Conservation (phyloP, 2,329 filamentous ascomycete species). For the Scytalidium lignicola region DNA sequence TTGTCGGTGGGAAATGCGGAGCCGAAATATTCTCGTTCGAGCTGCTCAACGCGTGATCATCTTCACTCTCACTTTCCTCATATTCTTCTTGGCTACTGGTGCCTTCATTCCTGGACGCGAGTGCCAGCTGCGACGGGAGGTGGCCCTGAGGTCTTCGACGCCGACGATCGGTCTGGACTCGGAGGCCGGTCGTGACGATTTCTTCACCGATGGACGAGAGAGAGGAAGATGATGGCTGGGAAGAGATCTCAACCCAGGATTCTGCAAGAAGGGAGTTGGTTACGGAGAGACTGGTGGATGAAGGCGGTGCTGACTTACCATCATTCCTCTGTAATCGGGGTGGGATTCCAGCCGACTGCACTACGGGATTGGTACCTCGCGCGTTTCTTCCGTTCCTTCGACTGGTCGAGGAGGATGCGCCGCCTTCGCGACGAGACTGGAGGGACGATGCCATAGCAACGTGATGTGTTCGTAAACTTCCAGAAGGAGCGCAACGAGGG, state of each 20-base stretch:
- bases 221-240: slow-evolving; percentile 89
- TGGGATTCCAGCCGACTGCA: slow-evolving; percentile 12
- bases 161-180: slow-evolving; percentile 63
- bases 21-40: slow-evolving; percentile 48
- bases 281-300: slow-evolving; percentile 1
- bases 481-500: too few relatives aligned
- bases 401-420: not conserved
- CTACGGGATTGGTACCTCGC: not conserved
- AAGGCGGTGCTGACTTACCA: slow-evolving; percentile 14
- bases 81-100: slow-evolving; percentile 89
- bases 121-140: slow-evolving; percentile 31
- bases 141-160: slow-evolving; percentile 42
- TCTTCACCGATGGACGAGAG: slow-evolving; percentile 82
- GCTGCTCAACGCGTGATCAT: slow-evolving; percentile 61
- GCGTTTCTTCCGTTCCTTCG: not conserved
- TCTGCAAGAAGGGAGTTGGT: slow-evolving; percentile 47
- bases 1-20: slow-evolving; percentile 6
- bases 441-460: not conserved
- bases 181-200: slow-evolving; percentile 83
- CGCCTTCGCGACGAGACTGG: not conserved
- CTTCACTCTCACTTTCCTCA: slow-evolving; percentile 87
- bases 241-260: slow-evolving; percentile 94
- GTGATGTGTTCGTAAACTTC: too few relatives aligned
- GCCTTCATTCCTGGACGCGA: slow-evolving; percentile 35
- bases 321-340: slow-evolving; percentile 20